Conservation (phyloP, 352 stramenopile species). For the Phytophthora cajani region DNA sequence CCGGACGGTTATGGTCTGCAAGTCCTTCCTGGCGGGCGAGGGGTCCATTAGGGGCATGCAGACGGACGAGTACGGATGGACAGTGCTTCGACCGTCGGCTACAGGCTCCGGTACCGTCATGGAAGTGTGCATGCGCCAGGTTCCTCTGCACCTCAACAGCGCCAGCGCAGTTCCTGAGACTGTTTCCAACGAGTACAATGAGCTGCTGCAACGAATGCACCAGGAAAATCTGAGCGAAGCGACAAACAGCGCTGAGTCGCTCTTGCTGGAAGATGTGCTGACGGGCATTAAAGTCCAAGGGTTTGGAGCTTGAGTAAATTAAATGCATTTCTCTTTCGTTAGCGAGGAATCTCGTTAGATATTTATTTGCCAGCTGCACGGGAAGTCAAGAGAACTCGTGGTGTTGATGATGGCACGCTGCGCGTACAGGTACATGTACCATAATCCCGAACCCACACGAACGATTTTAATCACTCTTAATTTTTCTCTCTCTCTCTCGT, state of each 20-base stretch:
- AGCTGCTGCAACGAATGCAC: conserved; percentile 10
- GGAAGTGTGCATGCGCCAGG: conserved; percentile 9
- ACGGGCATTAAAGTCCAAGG: conserved; percentile 2
- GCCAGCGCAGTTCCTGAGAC: neutral
- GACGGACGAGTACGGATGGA: conserved; percentile 7
- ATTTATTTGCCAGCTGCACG: neutral
- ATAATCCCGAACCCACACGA: neutral
- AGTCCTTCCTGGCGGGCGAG: conserved; percentile 1
- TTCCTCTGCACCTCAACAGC: conserved; percentile 18
- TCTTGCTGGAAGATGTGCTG: conserved; percentile 12
- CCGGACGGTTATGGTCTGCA: too few species aligned
- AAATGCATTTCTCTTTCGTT: too few species aligned
- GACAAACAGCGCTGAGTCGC: neutral
- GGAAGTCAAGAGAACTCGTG: neutral
- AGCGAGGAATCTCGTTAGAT: neutral
- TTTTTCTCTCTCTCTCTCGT: neutral
- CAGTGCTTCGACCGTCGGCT: conserved; percentile 3
- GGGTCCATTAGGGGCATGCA: conserved; percentile 7
- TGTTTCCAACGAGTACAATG: conserved; percentile 6
- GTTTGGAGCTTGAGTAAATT: too few species aligned
- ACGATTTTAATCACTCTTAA: neutral
- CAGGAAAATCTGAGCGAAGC: conserved; percentile 14
- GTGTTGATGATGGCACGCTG: neutral
- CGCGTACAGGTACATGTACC: neutral
- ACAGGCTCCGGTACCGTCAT: conserved; percentile 5